Base-by-base conservation (phyloP, 1,139 yeast species). In the Blastobotrys raffinosifermentans region DNA sequence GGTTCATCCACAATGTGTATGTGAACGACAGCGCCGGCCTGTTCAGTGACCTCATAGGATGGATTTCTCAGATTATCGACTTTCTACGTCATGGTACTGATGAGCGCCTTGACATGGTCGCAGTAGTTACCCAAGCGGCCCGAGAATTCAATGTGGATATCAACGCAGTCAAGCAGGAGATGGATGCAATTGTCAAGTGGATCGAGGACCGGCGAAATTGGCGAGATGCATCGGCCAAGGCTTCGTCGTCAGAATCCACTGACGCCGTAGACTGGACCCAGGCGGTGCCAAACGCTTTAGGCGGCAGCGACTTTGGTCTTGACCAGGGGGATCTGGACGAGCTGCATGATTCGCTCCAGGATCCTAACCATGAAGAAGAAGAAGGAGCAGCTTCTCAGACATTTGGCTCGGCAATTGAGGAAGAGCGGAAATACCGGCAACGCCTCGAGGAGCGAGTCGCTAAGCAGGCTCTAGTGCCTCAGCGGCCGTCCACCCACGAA, bases 1-100 rank as follows among this genome's bases (percentile, higher is more conserved):
- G 66, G 40, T 89, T 89, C 51, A 67, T 89, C 41, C 89, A 85
- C 53, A 78, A 80, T 39, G 73, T 87, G 18, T 87, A 87, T 57
- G 52, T 69, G 17, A 76, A 82, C 46, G 96, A 89, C 54, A 6
- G 15, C 7, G 72, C 78, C 32, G 83, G 83, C 14, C 62, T 89
- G 3, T 89, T 89, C 58, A 73, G 77, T 40, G 78, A 77, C 9
- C 63, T 89, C 37, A 72, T 85, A 35, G 60, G 62, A 11, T 89
- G 96, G 96, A 72, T 84, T 45, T 67, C 81, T 32, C 57, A 59
- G 4, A 70, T 84, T 36, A 63, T 86, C 29, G 68, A 78, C 35
- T 71, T 78, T 48, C 72, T 86, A 46, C 78, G 80, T 47, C 64
- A 63, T 2, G 77, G 82, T 22, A 69, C 59, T 25, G 53, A 56